Base-by-base conservation (phyloP, 495 filamentous ascomycete species). In the Thozetella sp. region DNA sequence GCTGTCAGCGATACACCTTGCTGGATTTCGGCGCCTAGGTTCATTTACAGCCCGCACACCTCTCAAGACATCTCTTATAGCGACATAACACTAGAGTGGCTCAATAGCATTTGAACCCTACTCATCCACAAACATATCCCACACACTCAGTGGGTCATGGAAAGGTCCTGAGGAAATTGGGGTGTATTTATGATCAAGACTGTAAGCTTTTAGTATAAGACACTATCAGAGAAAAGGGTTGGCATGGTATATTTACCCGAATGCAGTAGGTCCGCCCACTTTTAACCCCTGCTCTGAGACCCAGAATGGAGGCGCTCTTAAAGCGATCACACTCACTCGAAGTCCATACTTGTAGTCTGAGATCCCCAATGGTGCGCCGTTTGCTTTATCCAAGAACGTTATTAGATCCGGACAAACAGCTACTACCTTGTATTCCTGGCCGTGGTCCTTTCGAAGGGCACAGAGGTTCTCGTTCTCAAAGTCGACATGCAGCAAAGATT, bases 71-170 rank as follows among this genome's bases (percentile, higher is more conserved):
- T n/a, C n/a, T n/a, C n/a, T n/a, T n/a, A n/a, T n/a, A n/a, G n/a
- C n/a, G n/a, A n/a, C n/a, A n/a, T n/a, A n/a, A n/a, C n/a, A n/a
- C n/a, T n/a, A n/a, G n/a, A n/a, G n/a, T n/a, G n/a, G n/a, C n/a
- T n/a, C n/a, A n/a, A n/a, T n/a, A n/a, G n/a, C n/a, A n/a, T n/a
- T n/a, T n/a, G n/a, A n/a, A n/a, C n/a, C n/a, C n/a, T n/a, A n/a
- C n/a, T n/a, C n/a, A n/a, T n/a, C n/a, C n/a, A n/a, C 69, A 11
- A 71, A 63, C 30, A 37, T 37, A 37, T 37, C 30, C 30, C 30
- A 37, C 15, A 37, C 30, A 37, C 30, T 37, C 30, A 6, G 6
- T 37, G 30, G 30, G 6, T 37, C 30, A 6, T 37, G 30, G 30
- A 6, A 37, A 6, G 15, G 6, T 37, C 30, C 30, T 6, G 30